These are phyloP conservation scores for Penicillium frequentans DNA, from an alignment of 2,329 filamentous ascomycete genomes.

Conservation along the genomic window DNA sequence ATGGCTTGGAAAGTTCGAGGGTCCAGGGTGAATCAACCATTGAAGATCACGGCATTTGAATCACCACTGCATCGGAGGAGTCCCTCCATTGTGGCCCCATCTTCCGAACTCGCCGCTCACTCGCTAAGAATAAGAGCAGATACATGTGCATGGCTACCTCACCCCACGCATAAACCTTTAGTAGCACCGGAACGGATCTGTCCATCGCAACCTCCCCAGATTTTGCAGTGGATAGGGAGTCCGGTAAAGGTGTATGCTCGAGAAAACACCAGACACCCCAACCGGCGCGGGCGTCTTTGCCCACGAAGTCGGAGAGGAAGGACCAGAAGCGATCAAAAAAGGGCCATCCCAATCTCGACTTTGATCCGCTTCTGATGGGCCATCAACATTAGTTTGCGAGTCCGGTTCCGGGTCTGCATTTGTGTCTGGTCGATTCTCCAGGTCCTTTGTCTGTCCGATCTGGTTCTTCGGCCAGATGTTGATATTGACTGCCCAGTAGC, in stretches of 20 bases:
- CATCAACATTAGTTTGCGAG: not conserved
- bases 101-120: slow-evolving; percentile 60
- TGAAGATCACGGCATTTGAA: slow-evolving; percentile 47
- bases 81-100: slow-evolving; percentile 67
- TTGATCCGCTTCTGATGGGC: slow-evolving; percentile 34
- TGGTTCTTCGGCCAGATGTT: slow-evolving; percentile 47
- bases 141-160: slow-evolving; percentile 71
- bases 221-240: not conserved
- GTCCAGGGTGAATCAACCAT: too few species aligned
- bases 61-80: slow-evolving; percentile 56
- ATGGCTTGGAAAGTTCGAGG: too few species aligned
- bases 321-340: slow-evolving; percentile 44
- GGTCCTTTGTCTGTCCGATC: not conserved
- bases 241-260: slow-evolving; percentile 16
- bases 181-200: slow-evolving; percentile 29
- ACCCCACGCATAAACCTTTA: slow-evolving; percentile 78
- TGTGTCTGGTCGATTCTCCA: slow-evolving; percentile 20
- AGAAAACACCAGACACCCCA: slow-evolving; percentile 48
- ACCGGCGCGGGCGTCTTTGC: slow-evolving; percentile 40
- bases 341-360: slow-evolving; percentile 29
- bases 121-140: slow-evolving; percentile 71
- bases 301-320: slow-evolving; percentile 40
- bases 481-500: slow-evolving; percentile 70
- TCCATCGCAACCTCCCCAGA: not conserved
- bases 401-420: not conserved